Evolutionary conservation across 495 filamentous ascomycete genomes (phyloP).

Genomic region (Penicillium goetzii): DNA sequence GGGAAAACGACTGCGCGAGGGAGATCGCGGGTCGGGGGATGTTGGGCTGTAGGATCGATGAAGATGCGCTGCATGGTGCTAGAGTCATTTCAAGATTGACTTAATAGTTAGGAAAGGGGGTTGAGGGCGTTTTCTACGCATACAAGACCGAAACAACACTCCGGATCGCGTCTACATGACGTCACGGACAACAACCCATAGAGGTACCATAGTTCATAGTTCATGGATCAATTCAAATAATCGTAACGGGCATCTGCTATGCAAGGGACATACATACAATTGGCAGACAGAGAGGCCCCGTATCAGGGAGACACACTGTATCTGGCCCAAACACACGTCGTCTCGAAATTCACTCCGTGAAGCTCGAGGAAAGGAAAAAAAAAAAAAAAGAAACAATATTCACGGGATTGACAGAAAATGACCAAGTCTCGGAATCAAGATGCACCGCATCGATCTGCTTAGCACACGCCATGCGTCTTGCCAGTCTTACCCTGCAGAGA

Average conservation of each 20-base stretch:
- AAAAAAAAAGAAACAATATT: not conserved
- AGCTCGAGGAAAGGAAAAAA: not conserved
- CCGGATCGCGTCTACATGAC: conserved; percentile 5
- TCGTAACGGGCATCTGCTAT: conserved; percentile 15
- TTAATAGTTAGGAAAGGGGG: not conserved
- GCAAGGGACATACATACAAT: conserved; percentile 17
- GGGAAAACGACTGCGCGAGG: conserved; percentile 18
- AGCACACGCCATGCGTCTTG: conserved; percentile 87
- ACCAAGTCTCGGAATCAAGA: not conserved
- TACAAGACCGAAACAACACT: not conserved
- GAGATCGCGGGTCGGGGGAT: conserved; percentile 30
- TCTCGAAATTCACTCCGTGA: not conserved
- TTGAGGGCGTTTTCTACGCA: not conserved
- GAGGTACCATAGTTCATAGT: not conserved
- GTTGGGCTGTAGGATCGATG: not conserved
- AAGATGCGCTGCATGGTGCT: conserved; percentile 18
- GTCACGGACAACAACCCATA: not conserved
- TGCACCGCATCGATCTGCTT: conserved; percentile 23
- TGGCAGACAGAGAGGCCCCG: not conserved
- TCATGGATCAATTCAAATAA: conserved; percentile 7
- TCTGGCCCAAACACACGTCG: not conserved
- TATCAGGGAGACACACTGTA: not conserved
- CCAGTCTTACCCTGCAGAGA: conserved; percentile 84
- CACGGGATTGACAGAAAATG: not conserved
- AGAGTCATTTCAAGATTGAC: not conserved